Conservation (phyloP, 129 eudicot genomes). For the Pulicaria dysenterica region DNA sequence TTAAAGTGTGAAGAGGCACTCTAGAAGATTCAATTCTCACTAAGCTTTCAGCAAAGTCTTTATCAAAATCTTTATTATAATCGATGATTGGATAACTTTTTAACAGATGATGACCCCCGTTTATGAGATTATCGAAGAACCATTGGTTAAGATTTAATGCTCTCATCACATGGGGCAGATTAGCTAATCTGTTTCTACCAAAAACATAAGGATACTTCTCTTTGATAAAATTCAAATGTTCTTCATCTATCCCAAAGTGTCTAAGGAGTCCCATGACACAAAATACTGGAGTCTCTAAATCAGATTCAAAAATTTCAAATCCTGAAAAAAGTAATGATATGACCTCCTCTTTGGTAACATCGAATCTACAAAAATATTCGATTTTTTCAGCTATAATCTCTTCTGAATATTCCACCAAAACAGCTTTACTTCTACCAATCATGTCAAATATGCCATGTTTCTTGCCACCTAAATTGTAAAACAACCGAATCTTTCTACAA, state of each 20-base stretch:
- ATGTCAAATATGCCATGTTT: constrained; percentile 49
- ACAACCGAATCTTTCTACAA: constrained; percentile 64
- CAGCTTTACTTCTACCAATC: constrained; percentile 47
- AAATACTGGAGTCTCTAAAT: constrained; percentile 42
- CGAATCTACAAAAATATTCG: constrained; percentile 55
- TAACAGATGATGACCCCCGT: constrained; percentile 50
- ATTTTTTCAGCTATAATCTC: constrained; percentile 48
- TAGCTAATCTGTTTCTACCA: constrained; percentile 60
- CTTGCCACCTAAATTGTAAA: constrained; percentile 58
- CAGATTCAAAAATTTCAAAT: constrained; percentile 38
- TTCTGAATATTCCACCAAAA: constrained; percentile 55
- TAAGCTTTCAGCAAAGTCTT: constrained; percentile 41
- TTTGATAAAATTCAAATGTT: constrained; percentile 27
- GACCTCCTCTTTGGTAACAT: constrained; percentile 49
- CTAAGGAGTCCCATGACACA: constrained; percentile 54
- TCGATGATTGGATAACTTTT: constrained; percentile 34
- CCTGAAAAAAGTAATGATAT: constrained; percentile 49
- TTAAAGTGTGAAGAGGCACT: constrained; percentile 31
- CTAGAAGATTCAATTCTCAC: constrained; percentile 40
- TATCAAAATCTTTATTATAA: constrained; percentile 48
- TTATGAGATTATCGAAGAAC: constrained; percentile 57
- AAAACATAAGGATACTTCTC: constrained; percentile 56
- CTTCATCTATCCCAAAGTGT: constrained; percentile 50
- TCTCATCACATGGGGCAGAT: constrained; percentile 65
- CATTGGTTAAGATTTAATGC: constrained; percentile 66